A percentile compares a stretch with the other conserved stretches of the same genome.
These are phyloP conservation scores for Botrytis aclada DNA, from an alignment of 2,329 filamentous ascomycete genomes.

Conservation along the genomic window DNA sequence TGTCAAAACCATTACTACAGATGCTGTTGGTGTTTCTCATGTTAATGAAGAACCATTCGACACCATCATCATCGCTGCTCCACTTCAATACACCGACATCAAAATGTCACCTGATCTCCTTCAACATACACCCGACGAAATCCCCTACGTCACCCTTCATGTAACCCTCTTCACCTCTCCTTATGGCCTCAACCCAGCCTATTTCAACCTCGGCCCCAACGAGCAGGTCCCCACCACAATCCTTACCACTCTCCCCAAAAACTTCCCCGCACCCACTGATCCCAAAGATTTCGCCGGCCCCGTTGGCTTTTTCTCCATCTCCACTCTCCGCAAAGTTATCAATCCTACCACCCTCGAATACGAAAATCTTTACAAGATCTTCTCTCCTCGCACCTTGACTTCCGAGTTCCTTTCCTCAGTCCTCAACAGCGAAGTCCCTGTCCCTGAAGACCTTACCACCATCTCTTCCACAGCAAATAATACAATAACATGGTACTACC, in stretches of 20 bases:
- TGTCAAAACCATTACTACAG: conserved; percentile 38
- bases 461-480: conserved; percentile 38
- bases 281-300: conserved; percentile 62
- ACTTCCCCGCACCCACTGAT: conserved; percentile 43
- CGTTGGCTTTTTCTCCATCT: conserved; percentile 82
- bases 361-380: conserved; percentile 65
- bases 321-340: conserved; percentile 61
- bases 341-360: conserved; percentile 55
- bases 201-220: conserved; percentile 65
- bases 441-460: conserved; percentile 30
- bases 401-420: conserved; percentile 52
- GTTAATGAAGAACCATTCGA: conserved; percentile 55
- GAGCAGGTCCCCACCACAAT: conserved; percentile 66
- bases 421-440: conserved; percentile 42
- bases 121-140: conserved; percentile 65
- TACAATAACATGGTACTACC: conserved; percentile 75
- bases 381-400: conserved; percentile 55
- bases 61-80: conserved; percentile 77
- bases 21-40: conserved; percentile 15
- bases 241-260: conserved; percentile 73
- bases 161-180: conserved; percentile 87
- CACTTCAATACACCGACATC: conserved; percentile 77
- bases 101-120: conserved; percentile 61
- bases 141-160: conserved; percentile 84
- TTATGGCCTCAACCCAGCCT: conserved; percentile 64